Base-by-base conservation (phyloP, 140 eudicot species). In the Anethum foeniculum region DNA sequence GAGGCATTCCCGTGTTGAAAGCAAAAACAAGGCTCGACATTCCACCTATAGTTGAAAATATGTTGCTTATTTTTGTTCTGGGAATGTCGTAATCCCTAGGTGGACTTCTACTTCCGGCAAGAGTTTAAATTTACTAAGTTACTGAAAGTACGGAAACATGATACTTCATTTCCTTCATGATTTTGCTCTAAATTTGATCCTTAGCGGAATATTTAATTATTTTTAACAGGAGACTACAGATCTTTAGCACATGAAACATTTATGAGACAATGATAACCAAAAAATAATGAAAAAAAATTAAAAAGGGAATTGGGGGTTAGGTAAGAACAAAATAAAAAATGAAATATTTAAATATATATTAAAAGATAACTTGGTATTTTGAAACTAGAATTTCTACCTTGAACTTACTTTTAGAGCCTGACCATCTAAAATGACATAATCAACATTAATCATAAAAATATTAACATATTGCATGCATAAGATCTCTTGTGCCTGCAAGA, bases 391-490 rank as follows among this genome's bases (percentile, higher is more conserved):
- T 69, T 69, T 69, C 46, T 69, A 30, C n/a, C 75, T 69, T 68
- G 46, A 60, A 32, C 56, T 43, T 90, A 94, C 97, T 97, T 94
- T 94, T 38, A 94, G 82, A 67, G 98, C 94, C 79, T 86, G 90
- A 75, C 98, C 98, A 51, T 92, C 96, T 81, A 92, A 81, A 78
- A 94, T 92, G 78, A 94, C 81, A 77, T 74, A 94, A 68, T 96
- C 98, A 21, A 88, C 90, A 51, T 94, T 94, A 68, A 94, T 92
- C 97, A 94, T 90, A 87, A 94, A 92, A 68, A 94, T 92, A 80
- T 90, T 94, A 54, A 89, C 89, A 82, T 92, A 94, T 69, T 92
- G 98, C 82, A 90, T 80, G 79, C 51, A 90, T 92, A 92, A 81
- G 96, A 95, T 83, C 64, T 94, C 3, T 84, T n/a, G n/a, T 80